Conservation (phyloP, 2,329 filamentous ascomycete species). For the Seiridium unicorne region DNA sequence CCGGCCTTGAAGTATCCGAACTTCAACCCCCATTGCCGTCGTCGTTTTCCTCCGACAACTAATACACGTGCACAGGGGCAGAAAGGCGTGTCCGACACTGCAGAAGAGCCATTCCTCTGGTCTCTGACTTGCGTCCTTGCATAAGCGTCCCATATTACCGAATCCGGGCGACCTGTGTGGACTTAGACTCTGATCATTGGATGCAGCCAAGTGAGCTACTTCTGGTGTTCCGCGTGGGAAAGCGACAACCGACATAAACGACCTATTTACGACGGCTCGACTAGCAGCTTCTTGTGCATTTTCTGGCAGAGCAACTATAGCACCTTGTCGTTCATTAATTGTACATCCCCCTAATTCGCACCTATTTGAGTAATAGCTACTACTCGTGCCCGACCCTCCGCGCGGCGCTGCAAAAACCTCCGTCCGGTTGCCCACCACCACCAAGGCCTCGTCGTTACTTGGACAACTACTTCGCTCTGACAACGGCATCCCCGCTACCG, state of each 20-base stretch:
- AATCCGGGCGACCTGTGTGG: constrained; percentile 3
- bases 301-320: neutral
- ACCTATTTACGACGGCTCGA: neutral
- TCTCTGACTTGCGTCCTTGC: neutral
- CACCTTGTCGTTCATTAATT: neutral
- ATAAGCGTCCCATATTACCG: neutral
- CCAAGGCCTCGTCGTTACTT: constrained; percentile 4
- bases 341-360: neutral
- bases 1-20: constrained; percentile 12
- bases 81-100: constrained; percentile 7
- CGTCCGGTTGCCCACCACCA: constrained; percentile 4
- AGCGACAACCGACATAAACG: constrained; percentile 1
- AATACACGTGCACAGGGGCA: constrained; percentile 1
- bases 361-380: neutral
- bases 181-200: constrained; percentile 2
- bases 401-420: constrained; percentile 4
- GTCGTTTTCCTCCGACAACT: constrained; percentile 10
- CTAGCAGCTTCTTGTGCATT: neutral
- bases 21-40: constrained; percentile 7
- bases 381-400: constrained; percentile 1
- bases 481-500: constrained; percentile 2
- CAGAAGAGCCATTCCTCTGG: neutral
- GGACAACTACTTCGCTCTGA: neutral
- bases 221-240: constrained; percentile 7
- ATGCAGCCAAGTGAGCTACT: constrained; percentile 1